Base-by-base conservation (phyloP, 2,329 filamentous ascomycete genomes). In the Pyricularia sp. region DNA sequence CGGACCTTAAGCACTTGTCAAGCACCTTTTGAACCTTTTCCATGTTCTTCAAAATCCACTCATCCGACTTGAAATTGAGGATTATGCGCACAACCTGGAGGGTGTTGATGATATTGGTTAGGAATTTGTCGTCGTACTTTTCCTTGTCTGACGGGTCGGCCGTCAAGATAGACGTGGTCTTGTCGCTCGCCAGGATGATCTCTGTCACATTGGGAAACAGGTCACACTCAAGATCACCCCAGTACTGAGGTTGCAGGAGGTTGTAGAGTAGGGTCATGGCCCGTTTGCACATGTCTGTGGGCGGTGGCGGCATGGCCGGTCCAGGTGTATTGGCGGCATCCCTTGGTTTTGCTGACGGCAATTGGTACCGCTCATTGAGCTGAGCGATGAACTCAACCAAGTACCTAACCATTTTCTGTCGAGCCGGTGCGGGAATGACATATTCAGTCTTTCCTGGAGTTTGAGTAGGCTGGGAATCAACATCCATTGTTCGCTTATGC, bases 341-440 rank as follows among this genome's bases (percentile, higher is more conserved):
- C 66, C 88, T 86, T 61, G 88, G 84, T 73, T 89, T 91, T 17
- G 87, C 85, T 26, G 91, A 91, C 17, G 90, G 90, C 26, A 93
- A 86, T 25, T 89, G 89, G 76, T 92, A 97, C 42, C 94, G 88
- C 78, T 98, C 95, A 23, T 91, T 90, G 26, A 97, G 84, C 67
- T 93, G 91, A 1, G 93, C 94, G 73, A 98, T 97, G 78, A 98
- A 98, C 70, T 95, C 92, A 33, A 98, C 92, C 36, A 99, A 86
- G 75, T 98, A 99, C 79, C 97, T 97, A 65, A 97, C 86, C 82
- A 99, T 90, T 78, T 93, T 90, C 63, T 89, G 86, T 25, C 94
- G 88, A 68, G 91, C 88, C 1, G 86, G 77, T 0, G 85, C 77
- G 10, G 91, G 87, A 30, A 94, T 89, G 71, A 86, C 83, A 73